phyloP scores from a whole-genome alignment of 257 asterid species.

The Jacaranda copaia region DNA sequence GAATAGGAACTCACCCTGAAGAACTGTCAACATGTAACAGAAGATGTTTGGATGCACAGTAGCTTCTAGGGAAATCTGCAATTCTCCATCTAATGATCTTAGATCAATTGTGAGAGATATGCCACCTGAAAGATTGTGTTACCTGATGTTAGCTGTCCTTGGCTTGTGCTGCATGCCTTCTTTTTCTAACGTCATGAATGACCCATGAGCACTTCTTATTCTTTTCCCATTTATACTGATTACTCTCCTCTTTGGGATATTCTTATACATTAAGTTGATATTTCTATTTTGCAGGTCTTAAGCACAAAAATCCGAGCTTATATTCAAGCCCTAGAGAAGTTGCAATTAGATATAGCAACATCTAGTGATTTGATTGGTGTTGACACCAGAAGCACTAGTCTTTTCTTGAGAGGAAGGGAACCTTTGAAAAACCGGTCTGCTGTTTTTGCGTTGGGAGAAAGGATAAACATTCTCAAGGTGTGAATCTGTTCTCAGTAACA shows the following conservation, averaged over 20 bases:
- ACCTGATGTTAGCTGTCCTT: slow-evolving; percentile 33
- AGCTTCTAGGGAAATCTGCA: slow-evolving; percentile 7
- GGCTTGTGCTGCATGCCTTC: slow-evolving; percentile 6
- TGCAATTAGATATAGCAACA: slow-evolving; percentile 98
- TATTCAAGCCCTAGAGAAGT: slow-evolving; percentile 97
- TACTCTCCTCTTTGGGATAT: slow-evolving; percentile 4
- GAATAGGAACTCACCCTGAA: slow-evolving; percentile 26
- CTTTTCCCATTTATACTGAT: background rate
- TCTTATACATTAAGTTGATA: slow-evolving; percentile 29
- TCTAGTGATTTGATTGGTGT: slow-evolving; percentile 96
- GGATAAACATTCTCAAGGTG: slow-evolving; percentile 97
- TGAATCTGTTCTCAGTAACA: slow-evolving; percentile 11
- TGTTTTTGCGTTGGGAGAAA: slow-evolving; percentile 96
- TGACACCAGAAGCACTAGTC: slow-evolving; percentile 92
- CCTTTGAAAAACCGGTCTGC: slow-evolving; percentile 99
- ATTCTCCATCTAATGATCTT: slow-evolving; percentile 8
- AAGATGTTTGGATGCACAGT: background rate
- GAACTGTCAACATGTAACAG: slow-evolving; percentile 3
- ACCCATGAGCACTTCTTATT: background rate
- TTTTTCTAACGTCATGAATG: slow-evolving; percentile 30
- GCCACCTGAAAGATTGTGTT: slow-evolving; percentile 17
- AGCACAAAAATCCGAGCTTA: slow-evolving; percentile 96
- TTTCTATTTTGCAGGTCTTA: slow-evolving; percentile 67
- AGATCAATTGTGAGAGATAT: slow-evolving; percentile 4
- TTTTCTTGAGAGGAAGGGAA: slow-evolving; percentile 92